Base-by-base conservation (phyloP, 2,329 filamentous ascomycete genomes). In the Aspergillus awamori region DNA sequence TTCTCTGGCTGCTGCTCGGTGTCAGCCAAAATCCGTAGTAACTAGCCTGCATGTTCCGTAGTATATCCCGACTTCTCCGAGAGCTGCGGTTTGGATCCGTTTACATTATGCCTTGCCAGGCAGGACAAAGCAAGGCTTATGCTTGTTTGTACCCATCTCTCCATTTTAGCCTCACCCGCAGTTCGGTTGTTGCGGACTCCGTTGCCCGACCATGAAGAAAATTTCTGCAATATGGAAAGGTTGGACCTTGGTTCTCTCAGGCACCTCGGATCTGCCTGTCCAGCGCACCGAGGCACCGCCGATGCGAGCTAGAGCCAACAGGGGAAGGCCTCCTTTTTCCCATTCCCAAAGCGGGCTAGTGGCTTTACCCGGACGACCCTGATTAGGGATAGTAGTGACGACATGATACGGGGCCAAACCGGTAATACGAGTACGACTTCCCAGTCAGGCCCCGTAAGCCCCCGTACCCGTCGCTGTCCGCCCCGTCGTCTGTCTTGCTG, bases 341-440 rank as follows among this genome's bases (percentile, higher is more conserved):
- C 33, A 36, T 39, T 3, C 53, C 41, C 8, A 43, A 61, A 30
- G 11, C 11, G 52, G 59, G n/a, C 38, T 65, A 63, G 59, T 13
- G 43, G 49, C n/a, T n/a, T 57, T 56, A 22, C 17, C 39, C 15
- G 20, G 47, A 54, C 36, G 45, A 36, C 39, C 13, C 54, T 49
- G 30, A 58, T 58, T 53, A 17, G 24, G 51, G 48, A 56, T 65
- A 66, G 66, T 53, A 48, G 61, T 74, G 71, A 74, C 70, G 70
- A 65, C 68, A 73, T 69, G 64, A 63, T 64, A 65, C 63, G 36
- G 41, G n/a, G 24, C 53, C 53, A 53, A 61, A 71, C 64, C 54
- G 33, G 71, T 72, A 72, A 71, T 74, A 72, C 71, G 17, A 61
- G 65, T 71, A 73, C 63, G n/a, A 26, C 38, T 39, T 45, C 41